Evolutionary conservation across 345 rosid genomes (phyloP), one percentile per base, ranked within the genome.

Genomic region (Ceriops zippeliana): DNA sequence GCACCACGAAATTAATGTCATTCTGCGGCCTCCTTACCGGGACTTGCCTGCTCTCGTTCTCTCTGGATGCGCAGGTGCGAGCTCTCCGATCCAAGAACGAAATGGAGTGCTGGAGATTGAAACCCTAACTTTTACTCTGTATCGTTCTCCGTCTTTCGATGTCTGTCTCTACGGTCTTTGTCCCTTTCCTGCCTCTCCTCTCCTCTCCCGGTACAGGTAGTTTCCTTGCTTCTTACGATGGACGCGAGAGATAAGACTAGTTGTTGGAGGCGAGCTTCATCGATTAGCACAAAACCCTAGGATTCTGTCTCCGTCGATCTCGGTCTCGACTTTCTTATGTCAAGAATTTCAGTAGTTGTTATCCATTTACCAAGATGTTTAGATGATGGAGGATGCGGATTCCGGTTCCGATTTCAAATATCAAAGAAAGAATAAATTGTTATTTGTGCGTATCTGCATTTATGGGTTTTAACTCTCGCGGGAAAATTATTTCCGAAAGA

Each of bases 191-290:
- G 1, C 49, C 62, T 62, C 8, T 30, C 52, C 30, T 47, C 49
- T 1, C 32, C 28, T 37, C 20, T 47, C 9, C 37, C 37, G 61
- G 61, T 69, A 56, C 61, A 13, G 61, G 20, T 63, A 69, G 73
- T 66, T 63, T 20, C 28, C 65, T 30, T 42, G 46, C 65, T 52
- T 31, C 54, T 19, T 61, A 11, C 20, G 4, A 61, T 19, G 19
- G 49, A 2, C 49, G 52, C 64, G 31, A 21, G 59, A 56, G 6
- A 8, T 63, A 75, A 65, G 63, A 67, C 71, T 65, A 65, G 67
- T 52, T 27, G 49, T 17, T 58, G 30, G 22, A 65, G 37, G 9
- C 10, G 37, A 34, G 60, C 58, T 68, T 32, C 34, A 3, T 32
- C 26, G 42, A 49, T 51, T 51, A 52, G 32, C 58, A 2, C 63